Conservation (phyloP, 2,329 filamentous ascomycete genomes). For the Lecanicillium sp. region DNA sequence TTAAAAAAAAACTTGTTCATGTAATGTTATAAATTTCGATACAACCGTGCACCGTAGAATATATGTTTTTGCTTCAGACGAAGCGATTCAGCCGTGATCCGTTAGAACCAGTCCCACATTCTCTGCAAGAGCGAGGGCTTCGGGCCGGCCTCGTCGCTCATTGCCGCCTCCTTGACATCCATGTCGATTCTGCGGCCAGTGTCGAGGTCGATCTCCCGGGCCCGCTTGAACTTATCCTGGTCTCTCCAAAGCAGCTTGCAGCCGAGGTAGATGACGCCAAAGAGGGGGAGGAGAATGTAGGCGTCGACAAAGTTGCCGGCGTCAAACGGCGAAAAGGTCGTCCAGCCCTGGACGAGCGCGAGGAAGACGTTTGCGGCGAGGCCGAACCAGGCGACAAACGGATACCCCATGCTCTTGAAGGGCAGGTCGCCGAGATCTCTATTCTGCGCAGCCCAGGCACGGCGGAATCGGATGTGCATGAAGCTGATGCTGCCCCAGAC, state of each 20-base stretch:
- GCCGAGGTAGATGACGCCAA: conserved; percentile 48
- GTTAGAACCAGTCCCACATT: conserved; percentile 37
- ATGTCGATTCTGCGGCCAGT: conserved; percentile 50
- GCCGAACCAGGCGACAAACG: conserved; percentile 55
- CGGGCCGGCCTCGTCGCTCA: conserved; percentile 25
- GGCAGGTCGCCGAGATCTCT: conserved; percentile 48
- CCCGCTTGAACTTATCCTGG: conserved; percentile 44
- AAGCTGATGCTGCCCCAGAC: conserved; percentile 67
- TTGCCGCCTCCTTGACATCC: conserved; percentile 33
- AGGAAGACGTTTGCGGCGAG: conserved; percentile 52
- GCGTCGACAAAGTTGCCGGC: conserved; percentile 57
- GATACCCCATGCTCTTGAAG: conserved; percentile 49
- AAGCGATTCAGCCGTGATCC: neutral
- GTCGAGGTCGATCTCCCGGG: conserved; percentile 50
- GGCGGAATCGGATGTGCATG: conserved; percentile 65
- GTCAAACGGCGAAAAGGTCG: conserved; percentile 51
- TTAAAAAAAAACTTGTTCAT: neutral
- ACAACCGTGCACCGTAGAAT: too few relatives aligned
- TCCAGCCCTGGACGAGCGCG: conserved; percentile 57
- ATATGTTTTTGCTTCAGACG: neutral
- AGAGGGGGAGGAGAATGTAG: conserved; percentile 56
- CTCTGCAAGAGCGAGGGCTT: conserved; percentile 37
- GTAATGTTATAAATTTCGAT: too few relatives aligned
- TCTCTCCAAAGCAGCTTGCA: conserved; percentile 47
- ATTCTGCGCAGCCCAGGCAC: conserved; percentile 55